Evolutionary conservation across 1,139 yeast species (phyloP).

Genomic region (Yamadazyma kanchanaburiensis): DNA sequence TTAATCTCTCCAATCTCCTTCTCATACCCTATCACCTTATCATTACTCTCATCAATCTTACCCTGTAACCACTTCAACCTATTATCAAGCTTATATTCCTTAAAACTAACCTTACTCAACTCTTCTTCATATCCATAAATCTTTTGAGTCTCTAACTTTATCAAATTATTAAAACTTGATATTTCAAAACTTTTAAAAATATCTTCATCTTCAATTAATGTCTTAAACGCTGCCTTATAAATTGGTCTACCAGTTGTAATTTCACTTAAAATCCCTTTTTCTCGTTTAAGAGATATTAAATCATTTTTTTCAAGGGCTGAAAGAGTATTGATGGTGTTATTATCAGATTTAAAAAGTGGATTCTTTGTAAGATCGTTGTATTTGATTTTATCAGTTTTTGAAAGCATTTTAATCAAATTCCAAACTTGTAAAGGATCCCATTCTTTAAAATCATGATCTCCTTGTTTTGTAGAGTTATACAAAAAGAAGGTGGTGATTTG

Average conservation of each 20-base stretch:
- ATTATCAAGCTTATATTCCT: conserved; percentile 48
- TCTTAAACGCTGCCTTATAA: conserved; percentile 73
- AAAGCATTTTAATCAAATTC: conserved; percentile 68
- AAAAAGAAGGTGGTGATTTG: conserved; percentile 83
- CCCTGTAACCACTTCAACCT: conserved; percentile 64
- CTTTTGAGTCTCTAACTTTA: conserved; percentile 60
- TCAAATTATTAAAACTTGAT: conserved; percentile 50
- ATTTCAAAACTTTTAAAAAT: conserved; percentile 64
- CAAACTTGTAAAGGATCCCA: conserved; percentile 86
- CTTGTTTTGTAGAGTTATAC: conserved; percentile 29
- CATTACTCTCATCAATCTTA: conserved; percentile 59
- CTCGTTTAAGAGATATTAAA: conserved; percentile 62
- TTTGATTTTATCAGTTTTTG: conserved; percentile 41
- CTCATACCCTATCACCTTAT: conserved; percentile 44
- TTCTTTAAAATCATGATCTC: conserved; percentile 27
- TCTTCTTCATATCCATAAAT: conserved; percentile 70
- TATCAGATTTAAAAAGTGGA: conserved; percentile 65
- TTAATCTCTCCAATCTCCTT: conserved; percentile 19
- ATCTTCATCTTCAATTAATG: conserved; percentile 55
- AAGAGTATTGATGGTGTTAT: conserved; percentile 47
- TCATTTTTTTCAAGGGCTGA: conserved; percentile 78
- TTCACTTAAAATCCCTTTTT: conserved; percentile 68
- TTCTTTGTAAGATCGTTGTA: conserved; percentile 50
- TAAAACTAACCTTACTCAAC: conserved; percentile 45
- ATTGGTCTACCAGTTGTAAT: conserved; percentile 83